Evolutionary conservation across 2,329 filamentous ascomycete genomes (phyloP).

Genomic region (Penicillium sp.): DNA sequence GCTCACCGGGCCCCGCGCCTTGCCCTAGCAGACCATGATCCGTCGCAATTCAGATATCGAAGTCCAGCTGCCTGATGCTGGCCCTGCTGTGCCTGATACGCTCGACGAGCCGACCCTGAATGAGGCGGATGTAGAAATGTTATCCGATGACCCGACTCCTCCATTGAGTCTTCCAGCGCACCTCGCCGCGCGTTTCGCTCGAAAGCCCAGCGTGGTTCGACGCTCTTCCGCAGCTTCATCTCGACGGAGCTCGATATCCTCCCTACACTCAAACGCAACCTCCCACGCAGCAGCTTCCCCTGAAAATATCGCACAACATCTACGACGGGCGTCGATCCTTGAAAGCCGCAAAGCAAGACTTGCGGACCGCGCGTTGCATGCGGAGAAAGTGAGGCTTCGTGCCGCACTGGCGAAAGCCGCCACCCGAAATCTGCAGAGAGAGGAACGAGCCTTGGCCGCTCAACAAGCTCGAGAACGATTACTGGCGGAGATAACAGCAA

Average conservation of each 20-base stretch:
- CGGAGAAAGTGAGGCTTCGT: conserved; percentile 67
- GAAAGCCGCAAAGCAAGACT: conserved; percentile 67
- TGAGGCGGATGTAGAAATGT: conserved; percentile 50
- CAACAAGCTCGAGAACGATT: conserved; percentile 67
- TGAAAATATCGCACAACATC: conserved; percentile 67
- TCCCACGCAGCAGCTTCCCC: conserved; percentile 57
- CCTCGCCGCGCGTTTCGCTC: conserved; percentile 67
- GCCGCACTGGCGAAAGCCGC: conserved; percentile 66
- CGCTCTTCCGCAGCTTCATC: conserved; percentile 68
- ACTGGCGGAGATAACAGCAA: conserved; percentile 67
- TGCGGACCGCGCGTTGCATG: conserved; percentile 68
- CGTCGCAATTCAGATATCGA: conserved; percentile 50
- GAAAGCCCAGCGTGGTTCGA: conserved; percentile 55
- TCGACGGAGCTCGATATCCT: conserved; percentile 68
- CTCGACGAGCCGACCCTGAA: conserved; percentile 31
- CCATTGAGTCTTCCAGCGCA: conserved; percentile 61
- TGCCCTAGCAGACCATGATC: conserved; percentile 36
- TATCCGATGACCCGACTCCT: conserved; percentile 40
- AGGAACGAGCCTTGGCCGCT: conserved; percentile 67
- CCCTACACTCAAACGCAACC: conserved; percentile 60
- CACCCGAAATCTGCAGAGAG: conserved; percentile 60
- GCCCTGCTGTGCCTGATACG: conserved; percentile 31
- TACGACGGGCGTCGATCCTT: conserved; percentile 68
- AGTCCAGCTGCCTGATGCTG: conserved; percentile 45
- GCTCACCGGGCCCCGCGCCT: neutral